Base-by-base conservation (phyloP, 768 basidiomycete species). In the Amanita fuliginea region DNA sequence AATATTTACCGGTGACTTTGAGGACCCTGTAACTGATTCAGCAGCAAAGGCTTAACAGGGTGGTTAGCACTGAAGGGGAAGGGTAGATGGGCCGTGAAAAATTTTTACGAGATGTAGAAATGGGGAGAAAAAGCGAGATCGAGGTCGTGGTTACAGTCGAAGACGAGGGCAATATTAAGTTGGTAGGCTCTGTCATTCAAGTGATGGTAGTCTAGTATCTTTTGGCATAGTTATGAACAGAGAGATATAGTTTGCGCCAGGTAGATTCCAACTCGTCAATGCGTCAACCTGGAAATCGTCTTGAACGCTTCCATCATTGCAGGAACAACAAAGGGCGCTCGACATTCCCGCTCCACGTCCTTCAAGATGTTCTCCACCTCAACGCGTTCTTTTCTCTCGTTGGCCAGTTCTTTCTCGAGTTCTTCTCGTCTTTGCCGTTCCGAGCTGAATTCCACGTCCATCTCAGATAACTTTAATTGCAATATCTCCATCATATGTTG, bases 301-400 rank as follows among this genome's bases (percentile, higher is more conserved):
- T 74, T 49, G 47, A 81, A 80, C 10, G 77, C 75, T 8, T 76
- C 74, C 51, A 80, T 60, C 54, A 82, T 58, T 9, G 72, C 75
- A 14, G 77, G 78, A 4, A 78, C 76, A 35, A 80, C 64, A 52
- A 81, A 83, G 13, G 79, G 80, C 49, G 65, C 59, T 46, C 60
- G 63, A 46, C 71, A 70, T 57, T 82, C 80, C 40, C 67, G 62
- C 52, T 71, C 63, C 13, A 82, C 63, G 18, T 79, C 78, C 42
- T 54, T 56, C 51, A 80, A 54, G 11, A 63, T 60, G 10, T 57
- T 60, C 53, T 81, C 80, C 3, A 69, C 70, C 49, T 69, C 68
- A n/a, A 60, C 30, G 32, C 75, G 60, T 46, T 54, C 56, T 39
- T 53, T 53, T 11, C 62, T 63, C 59, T 76, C 76, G 2, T 54